Conservation (phyloP, 306 rosid genomes). For the Glycyrrhiza uralensis region DNA sequence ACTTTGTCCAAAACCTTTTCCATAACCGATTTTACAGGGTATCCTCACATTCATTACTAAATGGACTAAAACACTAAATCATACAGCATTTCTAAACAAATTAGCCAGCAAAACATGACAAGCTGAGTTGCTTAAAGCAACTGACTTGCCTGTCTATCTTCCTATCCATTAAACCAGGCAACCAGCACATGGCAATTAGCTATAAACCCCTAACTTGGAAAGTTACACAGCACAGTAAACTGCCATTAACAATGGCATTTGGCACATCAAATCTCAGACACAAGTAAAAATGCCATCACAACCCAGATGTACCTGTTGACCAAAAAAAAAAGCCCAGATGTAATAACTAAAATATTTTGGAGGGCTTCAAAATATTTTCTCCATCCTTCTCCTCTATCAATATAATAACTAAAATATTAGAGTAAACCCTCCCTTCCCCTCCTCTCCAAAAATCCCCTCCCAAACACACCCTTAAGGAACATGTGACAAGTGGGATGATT, state of each 20-base stretch:
- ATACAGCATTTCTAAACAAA: background rate
- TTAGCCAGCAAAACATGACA: background rate
- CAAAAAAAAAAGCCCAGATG: background rate
- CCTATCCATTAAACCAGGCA: background rate
- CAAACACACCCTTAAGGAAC: background rate
- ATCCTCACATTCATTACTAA: too few relatives aligned
- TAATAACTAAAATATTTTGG: too few relatives aligned
- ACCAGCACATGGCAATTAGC: background rate
- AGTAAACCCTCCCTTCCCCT: too few relatives aligned
- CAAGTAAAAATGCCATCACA: background rate
- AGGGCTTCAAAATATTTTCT: too few relatives aligned
- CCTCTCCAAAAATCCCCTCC: too few relatives aligned
- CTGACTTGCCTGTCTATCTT: background rate
- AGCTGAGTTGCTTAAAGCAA: background rate
- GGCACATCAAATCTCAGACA: conserved; percentile 1
- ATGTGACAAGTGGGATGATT: background rate
- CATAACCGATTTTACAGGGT: too few relatives aligned
- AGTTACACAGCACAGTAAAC: background rate
- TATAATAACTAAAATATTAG: too few relatives aligned
- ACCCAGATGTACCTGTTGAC: background rate
- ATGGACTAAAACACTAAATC: background rate
- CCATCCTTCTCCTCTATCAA: too few relatives aligned
- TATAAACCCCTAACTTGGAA: background rate
- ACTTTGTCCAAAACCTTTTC: too few relatives aligned
- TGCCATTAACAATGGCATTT: background rate